Percentiles rank a stretch among this genome's conserved stretches.
phyloP scores from a whole-genome alignment of 176 grass and related monocot species.

The Oryza rufipogon region DNA sequence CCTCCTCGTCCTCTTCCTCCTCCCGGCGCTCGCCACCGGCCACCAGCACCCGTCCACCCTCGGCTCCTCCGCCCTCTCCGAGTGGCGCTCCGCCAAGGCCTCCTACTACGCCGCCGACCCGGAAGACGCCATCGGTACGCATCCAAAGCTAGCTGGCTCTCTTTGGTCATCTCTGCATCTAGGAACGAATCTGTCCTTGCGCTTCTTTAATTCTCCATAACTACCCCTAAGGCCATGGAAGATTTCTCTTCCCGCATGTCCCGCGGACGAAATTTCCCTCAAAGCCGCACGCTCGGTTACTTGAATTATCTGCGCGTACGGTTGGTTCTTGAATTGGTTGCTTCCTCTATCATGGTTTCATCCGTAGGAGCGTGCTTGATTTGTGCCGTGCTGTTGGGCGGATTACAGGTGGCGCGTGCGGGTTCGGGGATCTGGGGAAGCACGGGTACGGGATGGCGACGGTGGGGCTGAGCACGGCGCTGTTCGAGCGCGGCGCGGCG shows the following conservation, averaged over 20 bases:
- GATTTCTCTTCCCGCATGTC: not conserved
- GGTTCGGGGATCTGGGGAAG: conserved; percentile 94
- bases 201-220: not conserved
- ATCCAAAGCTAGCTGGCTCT: not conserved
- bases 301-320: conserved; percentile 24
- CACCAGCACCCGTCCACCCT: conserved; percentile 61
- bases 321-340: conserved; percentile 35
- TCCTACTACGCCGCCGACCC: conserved; percentile 96
- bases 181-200: conserved; percentile 1
- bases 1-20: conserved; percentile 43
- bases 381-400: conserved; percentile 21
- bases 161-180: conserved; percentile 24
- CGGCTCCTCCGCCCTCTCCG: conserved; percentile 73
- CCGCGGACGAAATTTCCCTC: conserved; percentile 17
- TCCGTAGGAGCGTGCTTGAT: not conserved
- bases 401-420: conserved; percentile 82
- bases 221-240: not conserved
- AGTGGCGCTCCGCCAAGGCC: conserved; percentile 89
- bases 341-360: not conserved
- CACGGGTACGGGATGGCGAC: conserved; percentile 93
- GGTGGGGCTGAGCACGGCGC: conserved; percentile 82
- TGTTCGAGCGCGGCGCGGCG: conserved; percentile 83
- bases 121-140: conserved; percentile 85
- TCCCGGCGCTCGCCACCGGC: conserved; percentile 42
- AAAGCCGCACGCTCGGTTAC: conserved; percentile 13